A percentile compares a stretch with the other conserved stretches of the same genome.
These are phyloP conservation scores for Blastobotrys terrestris DNA, from an alignment of 805 yeast genomes.

Conservation along the genomic window DNA sequence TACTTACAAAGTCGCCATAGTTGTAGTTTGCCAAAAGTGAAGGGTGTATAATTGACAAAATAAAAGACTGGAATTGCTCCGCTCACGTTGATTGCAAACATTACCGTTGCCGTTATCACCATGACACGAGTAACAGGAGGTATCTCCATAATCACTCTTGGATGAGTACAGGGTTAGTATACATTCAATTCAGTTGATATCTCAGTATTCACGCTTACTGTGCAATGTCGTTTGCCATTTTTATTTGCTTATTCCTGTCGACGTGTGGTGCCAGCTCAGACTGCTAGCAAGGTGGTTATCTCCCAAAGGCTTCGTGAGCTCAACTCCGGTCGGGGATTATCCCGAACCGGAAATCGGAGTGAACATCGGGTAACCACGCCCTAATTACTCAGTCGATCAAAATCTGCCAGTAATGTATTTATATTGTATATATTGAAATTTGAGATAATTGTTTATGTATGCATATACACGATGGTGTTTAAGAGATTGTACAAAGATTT, in stretches of 20 bases:
- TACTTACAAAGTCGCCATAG: conserved; percentile 23
- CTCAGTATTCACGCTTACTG: neutral
- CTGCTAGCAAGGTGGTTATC: too few relatives aligned
- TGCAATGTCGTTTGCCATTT: conserved; percentile 4
- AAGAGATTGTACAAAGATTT: neutral
- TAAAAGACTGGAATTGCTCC: conserved; percentile 4
- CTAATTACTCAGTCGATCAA: too few relatives aligned
- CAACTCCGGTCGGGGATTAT: neutral
- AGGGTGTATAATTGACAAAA: conserved; percentile 12
- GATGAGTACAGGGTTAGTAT: neutral
- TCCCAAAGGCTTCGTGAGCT: neutral
- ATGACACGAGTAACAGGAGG: conserved; percentile 22
- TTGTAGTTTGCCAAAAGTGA: conserved; percentile 11
- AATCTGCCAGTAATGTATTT: too few relatives aligned
- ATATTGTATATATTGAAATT: too few relatives aligned
- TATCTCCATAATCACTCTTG: conserved; percentile 15
- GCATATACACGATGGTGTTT: neutral
- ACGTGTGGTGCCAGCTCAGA: too few relatives aligned
- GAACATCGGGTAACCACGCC: too few relatives aligned
- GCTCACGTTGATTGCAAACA: conserved; percentile 11
- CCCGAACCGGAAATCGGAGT: too few relatives aligned
- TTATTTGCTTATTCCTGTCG: neutral
- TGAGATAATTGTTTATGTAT: too few relatives aligned
- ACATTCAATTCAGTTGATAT: neutral
- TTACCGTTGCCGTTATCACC: conserved; percentile 9